Base-by-base conservation (phyloP, 176 grass and related monocot species). In the Lolium rigidum region DNA sequence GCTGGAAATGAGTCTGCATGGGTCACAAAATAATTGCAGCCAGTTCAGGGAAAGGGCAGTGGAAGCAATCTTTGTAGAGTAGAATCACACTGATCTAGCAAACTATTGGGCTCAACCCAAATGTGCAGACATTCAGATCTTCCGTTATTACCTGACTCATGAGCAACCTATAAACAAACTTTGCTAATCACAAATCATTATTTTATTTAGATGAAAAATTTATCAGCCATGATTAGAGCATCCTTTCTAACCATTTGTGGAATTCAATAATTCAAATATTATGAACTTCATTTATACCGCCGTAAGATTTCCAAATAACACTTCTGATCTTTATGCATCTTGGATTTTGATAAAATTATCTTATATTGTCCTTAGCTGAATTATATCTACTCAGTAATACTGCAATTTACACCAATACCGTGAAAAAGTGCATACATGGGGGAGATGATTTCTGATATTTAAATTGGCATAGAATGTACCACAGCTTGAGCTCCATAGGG, bases 401-500 rank as follows among this genome's bases (percentile, higher is more conserved):
- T n/a, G n/a, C n/a, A n/a, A 64, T 58, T 87, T 59, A 63, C 17
- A 76, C 7, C 3, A 31, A n/a, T 28, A 46, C 14, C 12, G 24
- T 63, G 54, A 54, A 77, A 9, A 21, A 22, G 37, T 35, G 13
- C 77, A 89, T 61, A 76, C 3, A 65, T 47, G 10, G 21, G 9
- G 2, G 14, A 17, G 17, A 43, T 20, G 18, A 17, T 22, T 61
- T 73, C 7, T 56, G 46, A 60, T 50, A 24, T 25, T 85, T 28
- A 80, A 90, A 75, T 58, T 68, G 74, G 25, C 58, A 84, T 59
- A 84, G 47, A 83, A 79, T 44, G 61, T 87, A 98, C 96, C 90
- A 89, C 79, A 47, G 92, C 81, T 89, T 98, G 96, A 86, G 90
- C n/a, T 87, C 91, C 93, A 84, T 94, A 94, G 80, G 93, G 82